Conservation (phyloP, 78 protist genomes). For the Salpingoeca rosetta region DNA sequence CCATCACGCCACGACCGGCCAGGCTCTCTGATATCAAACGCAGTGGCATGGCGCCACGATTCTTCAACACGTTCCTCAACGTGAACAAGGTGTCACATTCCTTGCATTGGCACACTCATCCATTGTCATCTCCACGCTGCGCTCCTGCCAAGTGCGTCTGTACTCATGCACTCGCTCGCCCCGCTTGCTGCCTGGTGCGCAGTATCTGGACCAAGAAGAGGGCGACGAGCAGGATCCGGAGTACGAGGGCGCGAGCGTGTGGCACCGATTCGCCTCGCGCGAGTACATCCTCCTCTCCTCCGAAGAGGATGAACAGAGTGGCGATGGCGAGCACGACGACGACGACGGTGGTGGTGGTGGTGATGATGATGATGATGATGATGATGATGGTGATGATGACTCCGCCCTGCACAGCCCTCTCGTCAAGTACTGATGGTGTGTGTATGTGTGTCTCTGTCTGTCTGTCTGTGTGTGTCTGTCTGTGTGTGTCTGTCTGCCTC, state of each 20-base stretch:
- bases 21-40: slow-evolving; percentile 14
- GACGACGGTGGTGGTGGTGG: slow-evolving; percentile 15
- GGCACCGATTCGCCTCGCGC: background rate
- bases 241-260: background rate
- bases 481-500: too few species aligned
- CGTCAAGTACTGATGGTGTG: background rate
- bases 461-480: background rate
- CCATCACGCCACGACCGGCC: too few species aligned
- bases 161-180: background rate
- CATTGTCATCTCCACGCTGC: background rate
- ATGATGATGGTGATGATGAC: background rate
- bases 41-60: slow-evolving; percentile 29
- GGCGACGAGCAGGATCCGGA: background rate
- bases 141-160: too few species aligned
- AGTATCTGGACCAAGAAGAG: background rate
- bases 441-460: background rate
- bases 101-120: background rate
- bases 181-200: background rate
- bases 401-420: background rate
- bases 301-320: slow-evolving; percentile 27
- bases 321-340: slow-evolving; percentile 14
- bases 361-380: slow-evolving; percentile 29
- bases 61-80: slow-evolving; percentile 74
- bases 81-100: slow-evolving; percentile 44
- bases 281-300: background rate